These are phyloP conservation scores for Exophiala mesophila DNA, from an alignment of 2,329 filamentous ascomycete genomes.

Conservation along the genomic window DNA sequence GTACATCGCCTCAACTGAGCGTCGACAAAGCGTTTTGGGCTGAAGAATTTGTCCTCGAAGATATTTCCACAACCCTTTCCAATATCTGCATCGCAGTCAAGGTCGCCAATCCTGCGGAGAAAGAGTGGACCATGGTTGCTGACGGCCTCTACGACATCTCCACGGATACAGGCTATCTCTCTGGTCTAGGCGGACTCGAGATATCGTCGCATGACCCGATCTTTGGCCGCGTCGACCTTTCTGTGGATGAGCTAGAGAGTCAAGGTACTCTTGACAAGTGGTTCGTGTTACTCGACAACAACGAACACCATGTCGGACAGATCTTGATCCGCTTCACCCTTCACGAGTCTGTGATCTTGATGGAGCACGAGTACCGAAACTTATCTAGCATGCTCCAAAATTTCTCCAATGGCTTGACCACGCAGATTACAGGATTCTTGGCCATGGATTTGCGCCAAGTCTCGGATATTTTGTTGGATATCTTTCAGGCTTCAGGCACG, in stretches of 20 bases:
- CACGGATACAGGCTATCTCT: slow-evolving; percentile 36
- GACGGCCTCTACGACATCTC: slow-evolving; percentile 41
- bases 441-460: slow-evolving; percentile 41
- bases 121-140: slow-evolving; percentile 46
- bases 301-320: slow-evolving; percentile 71
- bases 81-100: slow-evolving; percentile 44
- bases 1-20: slow-evolving; percentile 44
- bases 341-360: slow-evolving; percentile 84
- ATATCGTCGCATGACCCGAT: slow-evolving; percentile 44
- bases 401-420: slow-evolving; percentile 76
- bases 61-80: slow-evolving; percentile 45
- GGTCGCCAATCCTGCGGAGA: slow-evolving; percentile 43
- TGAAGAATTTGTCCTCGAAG: slow-evolving; percentile 44
- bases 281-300: slow-evolving; percentile 75
- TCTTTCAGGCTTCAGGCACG: slow-evolving; percentile 86
- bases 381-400: slow-evolving; percentile 79
- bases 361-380: slow-evolving; percentile 76
- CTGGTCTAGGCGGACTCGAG: slow-evolving; percentile 42
- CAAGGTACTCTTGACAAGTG: slow-evolving; percentile 80
- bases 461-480: slow-evolving; percentile 54
- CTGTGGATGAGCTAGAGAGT: slow-evolving; percentile 70
- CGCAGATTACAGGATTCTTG: slow-evolving; percentile 75
- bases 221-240: slow-evolving; percentile 66
- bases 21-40: slow-evolving; percentile 46
- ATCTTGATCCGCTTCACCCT: slow-evolving; percentile 78